phyloP scores from a whole-genome alignment of 306 rosid species.

The Luffa aegyptiaca region DNA sequence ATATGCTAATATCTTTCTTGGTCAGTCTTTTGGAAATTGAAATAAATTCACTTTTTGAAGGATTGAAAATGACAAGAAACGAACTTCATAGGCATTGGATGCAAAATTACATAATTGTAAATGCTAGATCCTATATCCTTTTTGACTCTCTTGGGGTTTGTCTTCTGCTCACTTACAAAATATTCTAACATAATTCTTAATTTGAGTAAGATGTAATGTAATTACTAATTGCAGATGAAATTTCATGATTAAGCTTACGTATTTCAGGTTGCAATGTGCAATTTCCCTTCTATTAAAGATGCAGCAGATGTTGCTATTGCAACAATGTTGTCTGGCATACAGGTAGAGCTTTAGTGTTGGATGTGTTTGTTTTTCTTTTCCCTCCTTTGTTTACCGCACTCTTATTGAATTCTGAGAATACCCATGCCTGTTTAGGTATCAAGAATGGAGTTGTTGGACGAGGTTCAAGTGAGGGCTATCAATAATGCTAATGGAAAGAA shows the following conservation, averaged over 20 bases:
- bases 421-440: constrained; percentile 51
- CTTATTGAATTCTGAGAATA: background rate
- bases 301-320: constrained; percentile 97
- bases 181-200: background rate
- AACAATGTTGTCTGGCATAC: constrained; percentile 88
- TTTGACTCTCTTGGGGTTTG: background rate
- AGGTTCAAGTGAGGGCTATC: constrained; percentile 89
- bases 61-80: background rate
- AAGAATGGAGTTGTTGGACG: constrained; percentile 90
- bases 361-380: background rate
- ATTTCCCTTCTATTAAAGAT: constrained; percentile 80
- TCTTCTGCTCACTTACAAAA: constrained; percentile 2
- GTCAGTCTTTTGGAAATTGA: background rate
- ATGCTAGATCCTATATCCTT: background rate
- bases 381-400: constrained; percentile 11
- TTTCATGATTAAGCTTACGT: constrained; percentile 9
- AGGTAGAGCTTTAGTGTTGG: constrained; percentile 33
- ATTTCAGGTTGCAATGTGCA: constrained; percentile 94
- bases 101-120: background rate
- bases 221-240: constrained; percentile 9
- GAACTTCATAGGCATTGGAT: background rate
- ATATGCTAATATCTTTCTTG: background rate
- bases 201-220: background rate
- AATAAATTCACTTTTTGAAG: background rate
- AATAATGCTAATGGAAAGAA: constrained; percentile 83